A percentile compares a stretch with the other conserved stretches of the same genome.
Evolutionary conservation across 805 yeast species (phyloP).

Genomic region (Candida alai): DNA sequence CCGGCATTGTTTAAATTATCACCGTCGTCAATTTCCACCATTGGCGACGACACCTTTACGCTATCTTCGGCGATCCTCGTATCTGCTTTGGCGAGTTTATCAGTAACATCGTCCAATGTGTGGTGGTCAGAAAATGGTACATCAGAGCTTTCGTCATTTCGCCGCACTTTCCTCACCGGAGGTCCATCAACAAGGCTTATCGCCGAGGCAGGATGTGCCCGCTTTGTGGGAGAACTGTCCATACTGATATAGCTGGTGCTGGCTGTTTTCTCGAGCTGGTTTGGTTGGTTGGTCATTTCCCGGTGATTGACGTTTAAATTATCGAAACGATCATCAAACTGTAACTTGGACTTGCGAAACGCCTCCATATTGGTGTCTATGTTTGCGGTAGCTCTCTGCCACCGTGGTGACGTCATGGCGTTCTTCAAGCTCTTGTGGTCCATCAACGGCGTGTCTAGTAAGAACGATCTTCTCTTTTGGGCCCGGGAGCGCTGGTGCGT

Average conservation of each 20-base stretch:
- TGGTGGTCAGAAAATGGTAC: no score
- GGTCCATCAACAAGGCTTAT: background rate
- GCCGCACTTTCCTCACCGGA: no score
- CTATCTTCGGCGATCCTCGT: background rate
- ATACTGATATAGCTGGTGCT: no score
- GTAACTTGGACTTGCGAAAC: constrained; percentile 14
- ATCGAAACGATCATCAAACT: constrained; percentile 14
- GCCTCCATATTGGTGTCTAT: constrained; percentile 16
- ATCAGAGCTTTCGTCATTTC: background rate
- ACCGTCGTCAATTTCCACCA: background rate
- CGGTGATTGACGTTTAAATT: constrained; percentile 13
- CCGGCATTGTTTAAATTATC: background rate
- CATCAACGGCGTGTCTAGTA: constrained; percentile 12
- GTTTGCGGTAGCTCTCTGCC: constrained; percentile 7
- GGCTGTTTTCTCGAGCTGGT: background rate
- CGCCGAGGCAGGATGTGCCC: background rate
- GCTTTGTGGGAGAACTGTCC: constrained; percentile 9
- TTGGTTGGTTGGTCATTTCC: constrained; percentile 10
- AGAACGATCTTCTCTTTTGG: constrained; percentile 7
- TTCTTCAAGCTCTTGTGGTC: constrained; percentile 4
- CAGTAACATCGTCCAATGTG: constrained; percentile 2
- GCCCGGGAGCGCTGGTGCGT: no score
- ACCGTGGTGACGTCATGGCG: constrained; percentile 17
- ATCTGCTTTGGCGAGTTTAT: background rate
- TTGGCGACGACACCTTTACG: background rate